A percentile compares a stretch with the other conserved stretches of the same genome.
Conservation (phyloP, 2,329 filamentous ascomycete species). For the Colletotrichum brevisporum region DNA sequence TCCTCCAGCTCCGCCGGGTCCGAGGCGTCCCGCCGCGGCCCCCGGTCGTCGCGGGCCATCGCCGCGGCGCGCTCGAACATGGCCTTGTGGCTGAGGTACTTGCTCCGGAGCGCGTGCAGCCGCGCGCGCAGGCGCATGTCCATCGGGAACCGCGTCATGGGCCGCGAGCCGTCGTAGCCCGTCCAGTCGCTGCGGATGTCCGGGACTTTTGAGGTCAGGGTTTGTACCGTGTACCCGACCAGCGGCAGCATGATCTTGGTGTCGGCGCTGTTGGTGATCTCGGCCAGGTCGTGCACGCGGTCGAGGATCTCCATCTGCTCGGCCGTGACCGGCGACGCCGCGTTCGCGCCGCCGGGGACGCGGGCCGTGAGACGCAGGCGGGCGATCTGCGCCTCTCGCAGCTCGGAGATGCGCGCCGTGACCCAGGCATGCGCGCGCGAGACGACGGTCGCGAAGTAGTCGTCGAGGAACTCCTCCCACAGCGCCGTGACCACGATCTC, state of each 20-base stretch:
- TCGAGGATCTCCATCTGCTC: constrained; percentile 27
- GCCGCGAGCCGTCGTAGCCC: constrained; percentile 1
- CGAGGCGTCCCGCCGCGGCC: background rate
- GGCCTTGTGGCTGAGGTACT: constrained; percentile 1
- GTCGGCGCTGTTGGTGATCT: constrained; percentile 28
- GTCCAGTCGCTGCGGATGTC: constrained; percentile 7
- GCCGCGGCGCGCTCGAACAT: background rate
- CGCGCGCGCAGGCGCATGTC: constrained; percentile 22
- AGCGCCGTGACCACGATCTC: constrained; percentile 9
- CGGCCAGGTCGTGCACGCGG: constrained; percentile 17
- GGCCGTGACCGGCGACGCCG: background rate
- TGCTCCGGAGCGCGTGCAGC: constrained; percentile 8
- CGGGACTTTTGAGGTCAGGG: constrained; percentile 1
- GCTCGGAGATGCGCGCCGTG: constrained; percentile 10
- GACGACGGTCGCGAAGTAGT: constrained; percentile 8
- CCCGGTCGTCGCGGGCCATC: background rate
- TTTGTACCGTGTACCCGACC: constrained; percentile 11
- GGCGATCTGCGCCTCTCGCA: constrained; percentile 16
- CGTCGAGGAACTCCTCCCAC: constrained; percentile 32
- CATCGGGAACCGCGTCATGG: constrained; percentile 12
- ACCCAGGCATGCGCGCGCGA: constrained; percentile 23
- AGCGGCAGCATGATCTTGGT: constrained; percentile 29
- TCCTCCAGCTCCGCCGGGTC: constrained; percentile 8
- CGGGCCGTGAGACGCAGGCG: background rate
- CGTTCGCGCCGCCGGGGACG: background rate